Evolutionary conservation across 306 rosid species (phyloP).

Genomic region (Ormosia emarginata): DNA sequence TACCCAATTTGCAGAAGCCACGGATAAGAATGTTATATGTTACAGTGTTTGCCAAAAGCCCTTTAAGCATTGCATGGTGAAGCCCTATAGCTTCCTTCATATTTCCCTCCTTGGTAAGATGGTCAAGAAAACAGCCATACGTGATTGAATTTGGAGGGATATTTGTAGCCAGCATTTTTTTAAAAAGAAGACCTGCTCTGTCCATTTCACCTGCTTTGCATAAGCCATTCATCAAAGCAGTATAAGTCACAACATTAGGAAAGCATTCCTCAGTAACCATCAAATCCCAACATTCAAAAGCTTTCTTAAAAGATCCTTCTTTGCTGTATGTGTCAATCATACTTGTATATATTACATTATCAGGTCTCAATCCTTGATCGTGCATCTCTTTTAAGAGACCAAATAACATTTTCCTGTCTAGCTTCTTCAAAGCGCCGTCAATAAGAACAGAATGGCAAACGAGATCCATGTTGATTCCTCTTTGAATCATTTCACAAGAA

Average conservation of each 20-base stretch:
- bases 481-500: constrained; percentile 65
- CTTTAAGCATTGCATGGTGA: constrained; percentile 66
- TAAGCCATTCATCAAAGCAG: constrained; percentile 81
- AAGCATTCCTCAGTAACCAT: constrained; percentile 69
- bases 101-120: constrained; percentile 63
- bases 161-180: constrained; percentile 51
- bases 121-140: constrained; percentile 78
- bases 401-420: constrained; percentile 42
- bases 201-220: constrained; percentile 71
- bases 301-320: constrained; percentile 59
- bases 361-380: constrained; percentile 67
- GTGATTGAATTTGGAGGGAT: constrained; percentile 66
- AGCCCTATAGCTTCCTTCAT: constrained; percentile 75
- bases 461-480: constrained; percentile 80
- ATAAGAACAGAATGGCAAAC: constrained; percentile 78
- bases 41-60: constrained; percentile 62
- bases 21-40: constrained; percentile 82
- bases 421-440: constrained; percentile 64
- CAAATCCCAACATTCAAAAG: constrained; percentile 65
- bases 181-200: constrained; percentile 58
- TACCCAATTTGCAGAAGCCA: constrained; percentile 79
- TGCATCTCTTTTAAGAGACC: constrained; percentile 67
- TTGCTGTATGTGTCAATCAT: constrained; percentile 76
- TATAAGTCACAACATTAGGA: constrained; percentile 81
- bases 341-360: constrained; percentile 72